Evolutionary conservation across 805 yeast species (phyloP), one percentile per base, ranked within the genome.

Genomic region (Candida vaughaniae): DNA sequence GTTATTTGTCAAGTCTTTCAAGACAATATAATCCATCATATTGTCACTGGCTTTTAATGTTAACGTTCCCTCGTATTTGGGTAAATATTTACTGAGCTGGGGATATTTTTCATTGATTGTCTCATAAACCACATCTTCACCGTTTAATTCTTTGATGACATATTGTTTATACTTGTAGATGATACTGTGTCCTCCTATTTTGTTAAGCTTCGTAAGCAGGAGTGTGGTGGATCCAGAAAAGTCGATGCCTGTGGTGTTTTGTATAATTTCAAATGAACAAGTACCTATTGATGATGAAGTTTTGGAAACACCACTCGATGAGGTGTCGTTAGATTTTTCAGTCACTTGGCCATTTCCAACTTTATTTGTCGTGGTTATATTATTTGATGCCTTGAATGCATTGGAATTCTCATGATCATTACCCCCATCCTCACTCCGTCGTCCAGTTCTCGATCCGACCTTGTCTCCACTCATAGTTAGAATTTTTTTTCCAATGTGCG

Each of bases 121-220:
- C 58, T 93, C 99, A 60, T 93, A 93, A 84, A 95, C 90, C 43
- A 71, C 64, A 61, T 93, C 87, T 55, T 93, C 99, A 39, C 96
- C 73, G 42, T 89, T 87, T 42, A 95, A 68, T 1, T 93, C 93
- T 60, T 93, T 93, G 60, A 98, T 93, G 12, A 93, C 96, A 0
- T 97, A 98, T 48, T 81, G 85, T 4, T 95, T 84, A 56, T 93
- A 93, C 46, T 91, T 77, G 65, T 91, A 93, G 23, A 93, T 89
- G 1, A 97, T 97, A 0, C 97, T 91, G 57, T 93, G 99, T 0
- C 99, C 99, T 6, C 99, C 99, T 16, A 93, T 98, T 55, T 86
- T 89, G 56, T 93, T 39, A 16, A 39, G 34, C 23, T 39, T 39
- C 20, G 37, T 29, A 15, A 38, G 16, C n/a, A 19, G 27, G 22